These are phyloP conservation scores for Plasmodium cynomolgi DNA, from an alignment of 169 alveolate species.

Conservation along the genomic window DNA sequence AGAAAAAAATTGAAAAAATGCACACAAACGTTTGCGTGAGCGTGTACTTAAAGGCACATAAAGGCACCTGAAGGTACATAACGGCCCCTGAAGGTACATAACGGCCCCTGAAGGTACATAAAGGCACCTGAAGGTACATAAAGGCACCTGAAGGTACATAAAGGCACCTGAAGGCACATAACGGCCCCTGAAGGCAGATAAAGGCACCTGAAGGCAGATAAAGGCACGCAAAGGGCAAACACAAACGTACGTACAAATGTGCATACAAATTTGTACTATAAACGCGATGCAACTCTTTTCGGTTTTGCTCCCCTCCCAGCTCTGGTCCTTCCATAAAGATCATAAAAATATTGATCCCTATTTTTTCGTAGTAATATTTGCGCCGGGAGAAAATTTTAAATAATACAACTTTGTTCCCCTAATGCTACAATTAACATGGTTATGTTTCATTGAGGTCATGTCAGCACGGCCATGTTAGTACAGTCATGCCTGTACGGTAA, in stretches of 20 bases:
- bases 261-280: neutral
- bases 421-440: neutral
- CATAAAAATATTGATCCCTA: neutral
- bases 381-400: neutral
- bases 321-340: neutral
- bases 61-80: neutral
- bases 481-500: neutral
- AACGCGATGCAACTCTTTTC: conserved; percentile 1
- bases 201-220: neutral
- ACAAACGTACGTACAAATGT: neutral
- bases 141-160: neutral
- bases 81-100: neutral
- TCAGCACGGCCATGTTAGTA: neutral
- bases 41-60: neutral
- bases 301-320: neutral
- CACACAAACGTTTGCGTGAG: neutral
- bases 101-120: neutral
- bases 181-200: neutral
- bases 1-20: neutral
- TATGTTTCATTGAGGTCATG: neutral
- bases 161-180: neutral
- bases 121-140: neutral
- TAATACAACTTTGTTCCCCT: conserved; percentile 17
- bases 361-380: neutral
- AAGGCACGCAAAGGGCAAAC: neutral